Conservation (phyloP, 1,284 basidiomycete genomes). For the Mycosarcoma maydis region DNA sequence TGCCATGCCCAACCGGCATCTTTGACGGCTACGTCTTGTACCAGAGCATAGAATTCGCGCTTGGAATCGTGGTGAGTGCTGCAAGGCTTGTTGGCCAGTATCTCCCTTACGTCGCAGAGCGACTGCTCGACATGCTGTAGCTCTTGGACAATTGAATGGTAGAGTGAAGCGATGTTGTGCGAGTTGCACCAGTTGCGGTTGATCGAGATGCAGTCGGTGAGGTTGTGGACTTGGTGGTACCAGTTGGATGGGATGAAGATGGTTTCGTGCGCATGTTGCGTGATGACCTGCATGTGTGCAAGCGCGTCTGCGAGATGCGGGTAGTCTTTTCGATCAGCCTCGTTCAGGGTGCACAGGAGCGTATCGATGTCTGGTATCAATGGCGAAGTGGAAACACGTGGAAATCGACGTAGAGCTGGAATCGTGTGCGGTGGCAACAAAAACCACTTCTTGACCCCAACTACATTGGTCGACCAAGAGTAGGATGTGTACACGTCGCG, state of each 20-base stretch:
- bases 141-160: slow-evolving; percentile 67
- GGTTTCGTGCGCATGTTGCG: slow-evolving; percentile 50
- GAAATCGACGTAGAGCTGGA: slow-evolving; percentile 62
- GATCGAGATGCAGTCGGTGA: slow-evolving; percentile 57
- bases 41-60: slow-evolving; percentile 42
- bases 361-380: slow-evolving; percentile 39
- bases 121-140: slow-evolving; percentile 68
- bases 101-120: slow-evolving; percentile 69
- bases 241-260: slow-evolving; percentile 64
- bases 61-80: slow-evolving; percentile 49
- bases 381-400: slow-evolving; percentile 50
- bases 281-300: slow-evolving; percentile 12
- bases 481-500: slow-evolving; percentile 70
- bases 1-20: slow-evolving; percentile 64
- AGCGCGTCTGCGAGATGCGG: slow-evolving; percentile 6
- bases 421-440: slow-evolving; percentile 70
- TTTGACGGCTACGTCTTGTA: slow-evolving; percentile 50
- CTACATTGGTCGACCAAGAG: slow-evolving; percentile 72
- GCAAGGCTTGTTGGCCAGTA: slow-evolving; percentile 64
- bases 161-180: slow-evolving; percentile 69
- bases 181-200: slow-evolving; percentile 70
- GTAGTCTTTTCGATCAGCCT: neutral
- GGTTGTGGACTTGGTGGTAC: slow-evolving; percentile 66
- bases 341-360: neutral
- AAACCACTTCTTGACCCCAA: slow-evolving; percentile 72